phyloP scores from a whole-genome alignment of 768 basidiomycete species.

The Hebeloma cylindrosporum region DNA sequence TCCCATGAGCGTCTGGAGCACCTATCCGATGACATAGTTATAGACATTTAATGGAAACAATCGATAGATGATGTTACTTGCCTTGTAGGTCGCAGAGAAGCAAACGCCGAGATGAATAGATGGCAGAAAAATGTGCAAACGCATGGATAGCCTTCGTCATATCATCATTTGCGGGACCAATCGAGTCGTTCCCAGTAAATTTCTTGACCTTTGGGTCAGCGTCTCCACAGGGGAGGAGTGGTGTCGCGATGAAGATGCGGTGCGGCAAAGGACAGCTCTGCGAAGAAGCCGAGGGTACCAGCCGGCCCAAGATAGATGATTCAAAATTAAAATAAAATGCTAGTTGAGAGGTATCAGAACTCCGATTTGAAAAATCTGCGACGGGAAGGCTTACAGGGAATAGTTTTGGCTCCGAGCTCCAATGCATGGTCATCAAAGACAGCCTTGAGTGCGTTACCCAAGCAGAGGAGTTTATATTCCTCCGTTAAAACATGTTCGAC shows the following conservation, averaged over 20 bases:
- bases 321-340: constrained; percentile 30
- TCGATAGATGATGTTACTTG: constrained; percentile 3
- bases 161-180: constrained; percentile 21
- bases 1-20: constrained; percentile 10
- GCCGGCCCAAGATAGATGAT: constrained; percentile 20
- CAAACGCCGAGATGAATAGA: constrained; percentile 21
- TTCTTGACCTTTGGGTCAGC: constrained; percentile 22
- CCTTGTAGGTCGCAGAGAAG: constrained; percentile 31
- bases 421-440: background rate
- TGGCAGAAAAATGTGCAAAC: constrained; percentile 27
- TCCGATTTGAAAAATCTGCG: no score
- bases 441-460: background rate
- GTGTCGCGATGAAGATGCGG: constrained; percentile 26
- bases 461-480: constrained; percentile 1
- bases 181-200: constrained; percentile 28
- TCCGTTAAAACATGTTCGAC: background rate
- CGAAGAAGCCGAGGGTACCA: constrained; percentile 8
- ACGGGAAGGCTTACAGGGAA: background rate
- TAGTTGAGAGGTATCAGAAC: no score
- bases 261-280: constrained; percentile 13
- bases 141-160: constrained; percentile 27
- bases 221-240: constrained; percentile 23
- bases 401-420: background rate
- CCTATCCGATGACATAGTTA: constrained; percentile 11
- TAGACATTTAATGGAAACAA: background rate